Conservation (phyloP, 2,329 filamentous ascomycete species). For the Colletotrichum musae region DNA sequence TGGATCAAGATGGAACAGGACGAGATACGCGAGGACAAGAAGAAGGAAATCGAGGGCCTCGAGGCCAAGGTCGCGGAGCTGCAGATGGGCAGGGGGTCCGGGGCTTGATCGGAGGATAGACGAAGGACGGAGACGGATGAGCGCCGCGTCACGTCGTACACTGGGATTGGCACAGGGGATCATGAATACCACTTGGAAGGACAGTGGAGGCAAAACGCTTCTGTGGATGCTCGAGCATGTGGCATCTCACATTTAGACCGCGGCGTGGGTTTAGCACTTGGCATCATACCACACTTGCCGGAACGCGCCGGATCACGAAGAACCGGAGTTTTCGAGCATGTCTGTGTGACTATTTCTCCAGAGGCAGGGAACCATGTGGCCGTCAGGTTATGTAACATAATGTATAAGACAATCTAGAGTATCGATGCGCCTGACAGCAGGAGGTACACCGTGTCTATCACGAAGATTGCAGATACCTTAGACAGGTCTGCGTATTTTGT, state of each 20-base stretch:
- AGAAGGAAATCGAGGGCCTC: slow-evolving; percentile 51
- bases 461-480: not conserved
- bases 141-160: too few species aligned
- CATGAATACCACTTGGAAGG: too few species aligned
- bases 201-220: too few species aligned
- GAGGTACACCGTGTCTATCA: not conserved
- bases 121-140: not conserved
- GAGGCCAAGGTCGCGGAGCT: slow-evolving; percentile 56
- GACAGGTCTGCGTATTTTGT: not conserved
- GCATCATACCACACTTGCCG: too few species aligned
- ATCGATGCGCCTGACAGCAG: not conserved
- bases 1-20: slow-evolving; percentile 83
- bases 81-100: slow-evolving; percentile 40
- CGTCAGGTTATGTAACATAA: not conserved
- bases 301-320: too few species aligned
- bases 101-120: not conserved
- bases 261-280: too few species aligned
- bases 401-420: not conserved
- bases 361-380: too few species aligned
- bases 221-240: too few species aligned
- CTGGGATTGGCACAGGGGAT: too few species aligned
- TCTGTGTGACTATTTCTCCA: too few species aligned
- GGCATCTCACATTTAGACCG: too few species aligned
- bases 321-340: too few species aligned
- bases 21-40: slow-evolving; percentile 72